Conservation (phyloP, 2,329 filamentous ascomycete genomes). For the Curvularia hawaiiensis region DNA sequence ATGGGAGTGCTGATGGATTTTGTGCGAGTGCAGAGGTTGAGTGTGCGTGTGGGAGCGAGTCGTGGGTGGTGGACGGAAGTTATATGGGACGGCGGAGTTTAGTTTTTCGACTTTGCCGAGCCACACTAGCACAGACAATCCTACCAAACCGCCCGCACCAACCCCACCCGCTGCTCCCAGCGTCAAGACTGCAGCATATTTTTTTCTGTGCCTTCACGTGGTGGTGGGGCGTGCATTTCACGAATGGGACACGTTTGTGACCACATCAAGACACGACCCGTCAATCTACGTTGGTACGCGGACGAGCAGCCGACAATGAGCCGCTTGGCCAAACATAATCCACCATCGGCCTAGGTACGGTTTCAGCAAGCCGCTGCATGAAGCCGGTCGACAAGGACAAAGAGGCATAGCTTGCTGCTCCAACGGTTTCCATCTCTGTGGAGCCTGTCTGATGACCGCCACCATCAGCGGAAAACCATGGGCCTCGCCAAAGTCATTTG, state of each 20-base stretch:
- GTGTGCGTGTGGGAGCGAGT: constrained; percentile 20
- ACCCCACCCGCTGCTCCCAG: constrained; percentile 1
- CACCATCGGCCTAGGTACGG: background rate
- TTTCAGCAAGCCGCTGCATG: constrained; percentile 6
- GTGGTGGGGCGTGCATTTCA: background rate
- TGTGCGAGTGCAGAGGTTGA: constrained; percentile 24
- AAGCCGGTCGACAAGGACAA: constrained; percentile 1
- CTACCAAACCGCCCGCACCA: constrained; percentile 10
- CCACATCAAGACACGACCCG: background rate
- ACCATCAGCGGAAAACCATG: background rate
- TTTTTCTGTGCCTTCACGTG: background rate
- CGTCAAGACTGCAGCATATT: background rate
- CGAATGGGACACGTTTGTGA: background rate
- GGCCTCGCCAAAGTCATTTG: background rate
- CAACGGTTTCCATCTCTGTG: background rate
- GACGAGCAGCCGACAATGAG: background rate
- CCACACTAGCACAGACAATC: constrained; percentile 13
- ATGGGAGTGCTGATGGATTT: constrained; percentile 26
- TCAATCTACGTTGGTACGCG: background rate
- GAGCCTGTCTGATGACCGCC: background rate
- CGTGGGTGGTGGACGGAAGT: constrained; percentile 22
- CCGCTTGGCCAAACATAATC: background rate
- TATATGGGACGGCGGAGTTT: constrained; percentile 24
- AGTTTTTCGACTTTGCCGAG: constrained; percentile 25
- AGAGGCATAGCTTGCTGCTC: background rate